Conservation (phyloP, 2,329 filamentous ascomycete genomes). For the Chalaropsis thielavioides region DNA sequence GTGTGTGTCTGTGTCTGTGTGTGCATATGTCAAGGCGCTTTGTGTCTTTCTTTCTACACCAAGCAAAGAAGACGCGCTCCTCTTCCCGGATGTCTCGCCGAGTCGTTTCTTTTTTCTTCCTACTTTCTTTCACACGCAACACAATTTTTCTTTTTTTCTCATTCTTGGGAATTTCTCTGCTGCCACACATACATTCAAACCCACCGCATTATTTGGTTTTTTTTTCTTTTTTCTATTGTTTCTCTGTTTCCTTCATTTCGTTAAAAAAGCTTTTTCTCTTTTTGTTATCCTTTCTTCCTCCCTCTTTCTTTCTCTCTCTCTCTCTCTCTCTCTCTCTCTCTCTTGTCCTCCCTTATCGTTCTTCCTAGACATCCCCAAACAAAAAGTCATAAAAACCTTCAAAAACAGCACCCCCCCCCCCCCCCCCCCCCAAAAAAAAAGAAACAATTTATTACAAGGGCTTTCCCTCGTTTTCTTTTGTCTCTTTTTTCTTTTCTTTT, state of each 20-base stretch:
- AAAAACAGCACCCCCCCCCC: too few species aligned
- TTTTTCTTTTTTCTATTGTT: background rate
- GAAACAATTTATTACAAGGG: too few species aligned
- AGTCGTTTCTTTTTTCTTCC: conserved; percentile 13
- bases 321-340: background rate
- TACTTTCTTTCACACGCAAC: conserved; percentile 7
- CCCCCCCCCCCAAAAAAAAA: too few species aligned
- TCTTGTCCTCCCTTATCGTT: too few species aligned
- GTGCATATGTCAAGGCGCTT: background rate
- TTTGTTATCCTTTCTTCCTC: background rate
- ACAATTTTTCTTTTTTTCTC: background rate
- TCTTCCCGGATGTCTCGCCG: background rate
- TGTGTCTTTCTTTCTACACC: too few species aligned
- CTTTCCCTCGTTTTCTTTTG: too few species aligned
- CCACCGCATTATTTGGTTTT: conserved; percentile 10
- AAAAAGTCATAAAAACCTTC: too few species aligned
- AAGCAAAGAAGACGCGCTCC: too few species aligned
- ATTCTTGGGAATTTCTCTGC: conserved; percentile 6
- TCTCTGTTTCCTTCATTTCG: background rate
- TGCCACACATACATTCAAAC: conserved; percentile 18
- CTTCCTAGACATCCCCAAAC: too few species aligned
- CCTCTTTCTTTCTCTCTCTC: background rate
- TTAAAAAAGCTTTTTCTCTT: conserved; percentile 13
- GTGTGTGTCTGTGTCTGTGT: background rate
- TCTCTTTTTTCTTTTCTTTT: too few species aligned